A percentile compares a stretch with the other conserved stretches of the same genome.
Conservation (phyloP, 257 asterid species). For the Primulina tabacum region DNA sequence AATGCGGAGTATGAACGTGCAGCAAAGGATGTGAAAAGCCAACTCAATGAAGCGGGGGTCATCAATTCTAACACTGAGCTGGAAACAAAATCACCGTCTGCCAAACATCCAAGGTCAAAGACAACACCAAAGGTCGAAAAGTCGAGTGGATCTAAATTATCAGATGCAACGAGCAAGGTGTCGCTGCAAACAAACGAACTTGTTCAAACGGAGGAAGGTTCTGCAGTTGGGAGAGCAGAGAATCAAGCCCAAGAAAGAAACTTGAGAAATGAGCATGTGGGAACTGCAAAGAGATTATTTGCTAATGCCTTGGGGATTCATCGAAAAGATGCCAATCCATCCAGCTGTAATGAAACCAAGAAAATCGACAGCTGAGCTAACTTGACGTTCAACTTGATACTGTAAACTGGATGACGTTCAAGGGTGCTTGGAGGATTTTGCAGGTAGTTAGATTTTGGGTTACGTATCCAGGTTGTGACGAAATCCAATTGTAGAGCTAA, state of each 20-base stretch:
- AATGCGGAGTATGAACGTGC: slow-evolving; percentile 27
- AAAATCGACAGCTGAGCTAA: slow-evolving; percentile 27
- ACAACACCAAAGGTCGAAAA: slow-evolving; percentile 21
- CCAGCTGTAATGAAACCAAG: slow-evolving; percentile 38
- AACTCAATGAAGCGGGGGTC: slow-evolving; percentile 27
- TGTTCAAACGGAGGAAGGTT: slow-evolving; percentile 21
- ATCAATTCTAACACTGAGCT: slow-evolving; percentile 20
- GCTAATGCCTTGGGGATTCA: slow-evolving; percentile 80
- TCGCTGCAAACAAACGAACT: slow-evolving; percentile 23
- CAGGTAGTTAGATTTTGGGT: not conserved
- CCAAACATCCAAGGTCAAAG: slow-evolving; percentile 26
- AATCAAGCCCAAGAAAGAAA: slow-evolving; percentile 29
- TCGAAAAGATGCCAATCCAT: slow-evolving; percentile 39
- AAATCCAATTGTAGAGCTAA: not conserved
- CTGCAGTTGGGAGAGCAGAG: slow-evolving; percentile 31
- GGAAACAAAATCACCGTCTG: slow-evolving; percentile 26
- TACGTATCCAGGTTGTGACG: slow-evolving; percentile 13
- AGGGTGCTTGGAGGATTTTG: slow-evolving; percentile 10
- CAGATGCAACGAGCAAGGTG: slow-evolving; percentile 28
- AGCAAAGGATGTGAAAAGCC: slow-evolving; percentile 29
- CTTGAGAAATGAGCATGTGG: slow-evolving; percentile 62
- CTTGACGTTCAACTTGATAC: slow-evolving; percentile 6
- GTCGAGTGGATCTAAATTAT: slow-evolving; percentile 25
- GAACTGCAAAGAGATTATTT: slow-evolving; percentile 94
- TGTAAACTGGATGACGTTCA: not conserved